Base-by-base conservation (phyloP, 805 yeast genomes). In the Starmerella etchellsii region DNA sequence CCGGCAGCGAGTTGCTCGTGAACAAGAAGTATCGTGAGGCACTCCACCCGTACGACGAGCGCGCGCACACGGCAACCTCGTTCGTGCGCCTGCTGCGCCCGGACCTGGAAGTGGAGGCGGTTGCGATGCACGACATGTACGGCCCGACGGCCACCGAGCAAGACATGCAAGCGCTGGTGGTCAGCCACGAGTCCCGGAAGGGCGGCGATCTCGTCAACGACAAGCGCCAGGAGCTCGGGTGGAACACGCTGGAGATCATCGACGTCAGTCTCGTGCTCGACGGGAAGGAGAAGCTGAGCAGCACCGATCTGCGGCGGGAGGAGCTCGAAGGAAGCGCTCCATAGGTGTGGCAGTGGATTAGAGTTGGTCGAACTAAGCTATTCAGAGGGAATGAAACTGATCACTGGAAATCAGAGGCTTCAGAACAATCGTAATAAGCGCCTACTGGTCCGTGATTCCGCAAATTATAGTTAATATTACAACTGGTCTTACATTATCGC, bases 101-200 rank as follows among this genome's bases (percentile, higher is more conserved):
- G 3, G 44, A 53, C 0, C 54, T 78, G 6, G 41, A 47, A 0
- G 62, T 74, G 10, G 74, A 75, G 23, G 62, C 78, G 2, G 70
- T 69, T 37, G 74, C 78, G 48, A 76, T 91, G 34, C 70, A 76
- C 44, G 97, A 91, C 56, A 70, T 87, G 0, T 85, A 93, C 61
- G 99, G 99, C 0, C 98, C 97, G 3, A 85, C 98, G 0, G 94
- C 84, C 0, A 68, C 70, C 11, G 68, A 80, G 2, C 67, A 68
- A 13, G 77, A 75, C 36, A 82, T 91, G 30, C 81, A 87, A 49
- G 79, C 85, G 0, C 66, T 91, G 31, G 76, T 88, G 0, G 74
- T 91, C 3, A 82, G 94, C 49, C 67, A 73, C 33, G 98, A 91
- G 53, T 79, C 96, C 0, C 60, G 67, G 0, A 56, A 67, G 9